Conservation (phyloP, 768 basidiomycete genomes). For the Suillus lakei region DNA sequence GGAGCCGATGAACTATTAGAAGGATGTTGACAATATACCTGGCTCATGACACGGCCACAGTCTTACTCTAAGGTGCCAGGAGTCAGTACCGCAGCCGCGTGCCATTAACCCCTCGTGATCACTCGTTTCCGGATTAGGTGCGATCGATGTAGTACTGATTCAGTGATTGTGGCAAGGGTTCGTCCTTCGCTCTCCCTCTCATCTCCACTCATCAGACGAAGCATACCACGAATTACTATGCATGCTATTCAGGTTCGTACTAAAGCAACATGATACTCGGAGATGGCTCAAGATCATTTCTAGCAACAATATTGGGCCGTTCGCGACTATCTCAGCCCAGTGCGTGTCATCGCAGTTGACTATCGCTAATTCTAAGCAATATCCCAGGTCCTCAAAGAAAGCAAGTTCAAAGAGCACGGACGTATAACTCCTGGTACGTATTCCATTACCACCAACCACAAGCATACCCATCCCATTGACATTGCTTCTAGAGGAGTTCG, state of each 20-base stretch:
- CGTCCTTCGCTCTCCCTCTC: slow-evolving; percentile 25
- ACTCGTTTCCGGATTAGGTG: slow-evolving; percentile 34
- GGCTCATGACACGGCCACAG: background rate
- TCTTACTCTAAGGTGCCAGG: background rate
- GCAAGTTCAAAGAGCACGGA: slow-evolving; percentile 99
- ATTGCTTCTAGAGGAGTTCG: slow-evolving; percentile 82
- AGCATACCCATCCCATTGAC: slow-evolving; percentile 17
- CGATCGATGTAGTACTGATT: slow-evolving; percentile 31
- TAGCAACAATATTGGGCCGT: slow-evolving; percentile 94
- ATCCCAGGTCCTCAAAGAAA: slow-evolving; percentile 91
- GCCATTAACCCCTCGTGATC: slow-evolving; percentile 3
- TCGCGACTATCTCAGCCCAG: slow-evolving; percentile 92
- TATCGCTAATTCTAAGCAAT: slow-evolving; percentile 27
- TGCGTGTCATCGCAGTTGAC: slow-evolving; percentile 45
- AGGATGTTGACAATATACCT: slow-evolving; percentile 4
- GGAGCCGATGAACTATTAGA: background rate
- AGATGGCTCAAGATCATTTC: slow-evolving; percentile 11
- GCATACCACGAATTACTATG: slow-evolving; percentile 34
- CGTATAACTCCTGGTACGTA: slow-evolving; percentile 88
- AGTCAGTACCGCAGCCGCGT: background rate
- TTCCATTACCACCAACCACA: background rate
- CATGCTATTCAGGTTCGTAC: slow-evolving; percentile 51
- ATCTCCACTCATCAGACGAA: slow-evolving; percentile 14
- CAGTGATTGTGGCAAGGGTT: slow-evolving; percentile 30
- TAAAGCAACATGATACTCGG: background rate